These are phyloP conservation scores for Microdochium nivale DNA, from an alignment of 2,329 filamentous ascomycete species.

Conservation along the genomic window DNA sequence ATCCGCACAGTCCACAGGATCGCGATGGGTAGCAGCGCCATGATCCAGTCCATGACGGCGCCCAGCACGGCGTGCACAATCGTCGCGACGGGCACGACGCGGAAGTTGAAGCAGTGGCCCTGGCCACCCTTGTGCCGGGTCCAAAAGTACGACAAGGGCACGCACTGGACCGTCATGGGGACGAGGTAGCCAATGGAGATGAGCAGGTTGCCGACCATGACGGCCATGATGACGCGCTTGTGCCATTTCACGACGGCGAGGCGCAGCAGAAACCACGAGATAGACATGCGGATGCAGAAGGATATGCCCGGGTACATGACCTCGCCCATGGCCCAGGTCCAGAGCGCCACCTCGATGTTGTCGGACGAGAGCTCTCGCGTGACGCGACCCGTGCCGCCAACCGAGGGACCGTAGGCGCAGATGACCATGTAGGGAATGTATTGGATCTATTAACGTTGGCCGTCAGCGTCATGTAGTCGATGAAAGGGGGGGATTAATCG, in stretches of 20 bases:
- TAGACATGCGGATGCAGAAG: constrained; percentile 28
- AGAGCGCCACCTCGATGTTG: constrained; percentile 17
- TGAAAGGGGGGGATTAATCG: not conserved
- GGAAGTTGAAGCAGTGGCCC: constrained; percentile 30
- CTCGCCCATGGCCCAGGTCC: constrained; percentile 30
- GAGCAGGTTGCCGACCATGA: constrained; percentile 24
- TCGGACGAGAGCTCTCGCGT: constrained; percentile 9
- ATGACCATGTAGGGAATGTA: constrained; percentile 23
- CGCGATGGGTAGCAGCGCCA: constrained; percentile 39
- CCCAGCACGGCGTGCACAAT: constrained; percentile 36
- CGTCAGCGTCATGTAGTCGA: not conserved
- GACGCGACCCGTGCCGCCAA: constrained; percentile 19
- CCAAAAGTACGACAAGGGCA: constrained; percentile 40
- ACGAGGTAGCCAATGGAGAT: constrained; percentile 32
- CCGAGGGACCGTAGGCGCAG: constrained; percentile 21
- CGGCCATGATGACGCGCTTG: constrained; percentile 21
- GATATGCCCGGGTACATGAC: constrained; percentile 30
- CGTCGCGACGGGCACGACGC: constrained; percentile 30
- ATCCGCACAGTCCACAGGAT: constrained; percentile 43
- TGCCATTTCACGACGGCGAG: constrained; percentile 25
- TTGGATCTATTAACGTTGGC: constrained; percentile 16
- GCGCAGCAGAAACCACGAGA: constrained; percentile 30
- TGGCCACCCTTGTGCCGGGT: constrained; percentile 22
- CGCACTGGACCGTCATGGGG: constrained; percentile 40
- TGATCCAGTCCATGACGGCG: constrained; percentile 35